phyloP scores from a whole-genome alignment of 1,284 basidiomycete genomes.

The Rhodotorula sp. region DNA sequence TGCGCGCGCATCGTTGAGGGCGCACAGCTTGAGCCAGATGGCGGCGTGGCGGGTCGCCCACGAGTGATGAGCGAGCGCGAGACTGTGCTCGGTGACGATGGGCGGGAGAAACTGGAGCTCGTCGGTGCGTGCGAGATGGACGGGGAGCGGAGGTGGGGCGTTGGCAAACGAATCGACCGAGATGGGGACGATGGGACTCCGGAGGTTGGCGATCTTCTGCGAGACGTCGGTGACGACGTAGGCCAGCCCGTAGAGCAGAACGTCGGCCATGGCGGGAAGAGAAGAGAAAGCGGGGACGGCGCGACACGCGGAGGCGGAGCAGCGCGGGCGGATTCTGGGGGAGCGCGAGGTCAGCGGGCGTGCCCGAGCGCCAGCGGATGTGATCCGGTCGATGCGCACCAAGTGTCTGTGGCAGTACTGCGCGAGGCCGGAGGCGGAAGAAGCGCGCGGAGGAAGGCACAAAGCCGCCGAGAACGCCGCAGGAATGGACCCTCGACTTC shows the following conservation, averaged over 20 bases:
- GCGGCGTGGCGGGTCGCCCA: conserved; percentile 20
- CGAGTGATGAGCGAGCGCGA: conserved; percentile 2
- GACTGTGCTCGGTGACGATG: conserved; percentile 11
- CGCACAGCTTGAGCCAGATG: conserved; percentile 8
- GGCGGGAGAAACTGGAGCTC: not conserved
- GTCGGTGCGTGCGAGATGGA: not conserved
- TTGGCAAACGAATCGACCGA: not conserved
- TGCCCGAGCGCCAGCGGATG: no score
- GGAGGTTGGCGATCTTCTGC: conserved; percentile 8
- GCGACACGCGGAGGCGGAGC: no score
- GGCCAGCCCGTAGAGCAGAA: conserved; percentile 13
- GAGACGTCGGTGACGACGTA: not conserved
- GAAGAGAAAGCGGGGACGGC: no score
- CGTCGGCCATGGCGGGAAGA: not conserved
- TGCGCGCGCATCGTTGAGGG: conserved; percentile 18
- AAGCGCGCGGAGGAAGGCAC: no score
- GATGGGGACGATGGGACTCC: conserved; percentile 10
- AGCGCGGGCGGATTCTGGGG: no score
- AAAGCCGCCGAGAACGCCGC: no score
- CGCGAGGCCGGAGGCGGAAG: no score
- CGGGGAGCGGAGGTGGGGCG: not conserved
- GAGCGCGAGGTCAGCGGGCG: no score
- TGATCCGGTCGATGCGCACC: no score
- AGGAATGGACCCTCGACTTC: no score
- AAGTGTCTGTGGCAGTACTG: no score